These are phyloP conservation scores for Saccharomycopsis olivae DNA, from an alignment of 805 yeast species.

Conservation along the genomic window DNA sequence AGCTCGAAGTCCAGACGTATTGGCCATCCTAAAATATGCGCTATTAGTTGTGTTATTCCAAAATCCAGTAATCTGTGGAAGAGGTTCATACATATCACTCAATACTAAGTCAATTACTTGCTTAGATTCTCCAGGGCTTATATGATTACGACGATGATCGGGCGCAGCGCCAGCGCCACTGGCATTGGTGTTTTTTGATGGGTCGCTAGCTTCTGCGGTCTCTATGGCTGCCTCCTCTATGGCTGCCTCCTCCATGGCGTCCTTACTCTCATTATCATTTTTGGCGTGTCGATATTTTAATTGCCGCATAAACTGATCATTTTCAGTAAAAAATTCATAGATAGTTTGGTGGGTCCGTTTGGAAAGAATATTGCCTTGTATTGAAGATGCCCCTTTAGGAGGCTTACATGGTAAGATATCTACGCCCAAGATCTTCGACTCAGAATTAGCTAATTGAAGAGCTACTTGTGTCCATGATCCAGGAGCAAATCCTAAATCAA, in stretches of 20 bases:
- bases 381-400: conserved; percentile 65
- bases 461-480: conserved; percentile 95
- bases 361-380: conserved; percentile 84
- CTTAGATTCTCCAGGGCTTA: no score
- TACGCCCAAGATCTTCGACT: conserved; percentile 58
- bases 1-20: conserved; percentile 73
- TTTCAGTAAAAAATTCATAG: conserved; percentile 35
- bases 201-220: not conserved
- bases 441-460: conserved; percentile 24
- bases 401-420: conserved; percentile 75
- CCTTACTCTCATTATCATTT: not conserved
- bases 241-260: no score
- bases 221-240: not conserved
- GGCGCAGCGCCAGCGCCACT: not conserved
- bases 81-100: conserved; percentile 77
- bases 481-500: conserved; percentile 89
- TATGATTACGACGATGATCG: not conserved
- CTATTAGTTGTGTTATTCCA: conserved; percentile 62
- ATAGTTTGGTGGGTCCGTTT: conserved; percentile 49
- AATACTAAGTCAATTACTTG: conserved; percentile 46
- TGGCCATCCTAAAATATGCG: conserved; percentile 84
- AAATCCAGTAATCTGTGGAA: conserved; percentile 39
- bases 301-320: conserved; percentile 7
- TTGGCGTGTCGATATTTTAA: conserved; percentile 3
- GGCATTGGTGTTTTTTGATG: not conserved